These are phyloP conservation scores for Cladosporium sp. DNA, from an alignment of 2,329 filamentous ascomycete species.

Conservation along the genomic window DNA sequence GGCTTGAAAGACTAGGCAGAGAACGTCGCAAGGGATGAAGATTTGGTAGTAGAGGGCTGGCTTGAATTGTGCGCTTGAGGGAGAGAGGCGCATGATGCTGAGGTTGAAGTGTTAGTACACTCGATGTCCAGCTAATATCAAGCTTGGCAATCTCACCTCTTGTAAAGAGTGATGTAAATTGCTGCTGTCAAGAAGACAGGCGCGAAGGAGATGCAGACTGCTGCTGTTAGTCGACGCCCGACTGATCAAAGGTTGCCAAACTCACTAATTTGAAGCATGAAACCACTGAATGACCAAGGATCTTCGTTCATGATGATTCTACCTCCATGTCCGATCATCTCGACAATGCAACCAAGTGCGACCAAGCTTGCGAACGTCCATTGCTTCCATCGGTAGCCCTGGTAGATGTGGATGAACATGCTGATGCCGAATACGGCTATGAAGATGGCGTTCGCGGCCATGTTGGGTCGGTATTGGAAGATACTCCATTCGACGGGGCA, in stretches of 20 bases:
- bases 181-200: constrained; percentile 62
- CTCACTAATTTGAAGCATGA: constrained; percentile 33
- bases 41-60: constrained; percentile 24
- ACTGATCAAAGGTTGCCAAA: not conserved
- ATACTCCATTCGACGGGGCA: constrained; percentile 15
- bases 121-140: constrained; percentile 21
- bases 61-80: constrained; percentile 17
- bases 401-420: constrained; percentile 42
- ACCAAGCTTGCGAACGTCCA: constrained; percentile 53
- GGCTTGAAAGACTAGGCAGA: constrained; percentile 59
- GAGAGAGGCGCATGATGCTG: constrained; percentile 18
- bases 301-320: constrained; percentile 54
- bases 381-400: constrained; percentile 26
- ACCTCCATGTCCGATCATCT: constrained; percentile 58
- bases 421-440: constrained; percentile 45
- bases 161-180: constrained; percentile 58
- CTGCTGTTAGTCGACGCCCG: constrained; percentile 40
- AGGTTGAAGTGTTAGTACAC: not conserved
- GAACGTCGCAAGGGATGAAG: constrained; percentile 61
- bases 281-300: constrained; percentile 41
- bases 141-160: constrained; percentile 9
- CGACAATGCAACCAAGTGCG: constrained; percentile 49
- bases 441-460: constrained; percentile 48
- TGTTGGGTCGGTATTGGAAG: constrained; percentile 49
- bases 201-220: constrained; percentile 57